Base-by-base conservation (phyloP, 176 grass and related monocot species). In the Oryza glaberrima region DNA sequence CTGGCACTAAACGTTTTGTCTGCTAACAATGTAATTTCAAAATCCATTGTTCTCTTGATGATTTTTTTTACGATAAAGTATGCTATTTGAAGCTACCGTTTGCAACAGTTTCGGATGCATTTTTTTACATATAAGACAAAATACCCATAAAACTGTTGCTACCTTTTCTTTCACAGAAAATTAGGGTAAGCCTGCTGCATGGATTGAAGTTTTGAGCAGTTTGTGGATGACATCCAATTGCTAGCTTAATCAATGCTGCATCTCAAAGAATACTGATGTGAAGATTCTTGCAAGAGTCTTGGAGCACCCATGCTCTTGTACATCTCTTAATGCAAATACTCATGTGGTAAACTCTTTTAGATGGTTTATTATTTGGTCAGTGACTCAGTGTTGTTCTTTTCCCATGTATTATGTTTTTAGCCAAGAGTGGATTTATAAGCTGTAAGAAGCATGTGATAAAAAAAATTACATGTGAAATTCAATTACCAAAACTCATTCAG, bases 1-100 rank as follows among this genome's bases (percentile, higher is more conserved):
- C 81, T 70, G 51, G n/a, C 47, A 76, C 41, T 9, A 77, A 76
- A 20, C n/a, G 45, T 28, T 81, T 73, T 70, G 70, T n/a, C 54
- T 72, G n/a, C 54, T 69, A 3, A 5, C 26, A 30, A 14, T 72
- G 25, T 10, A 43, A 68, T 67, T 68, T 81, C 15, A 0, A 6
- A 20, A 49, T 47, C 17, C 11, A 36, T 35, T 48, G 23, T 68
- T 86, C 17, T 2, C 19, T 3, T 61, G 10, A 9, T 69, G 63
- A 75, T 13, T 20, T 67, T 67, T 80, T 68, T 16, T 54, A 25
- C 3, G 6, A 25, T 75, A 69, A 82, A 63, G 10, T 75, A 22
- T 61, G 25, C 43, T 79, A 79, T 73, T 11, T 26, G 60, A 61
- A 48, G 20, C 47, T 41, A 71, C 6, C 2, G 19, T 64, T 72